Base-by-base conservation (phyloP, 192 early-diverging fungal species). In the Endogone sp. region DNA sequence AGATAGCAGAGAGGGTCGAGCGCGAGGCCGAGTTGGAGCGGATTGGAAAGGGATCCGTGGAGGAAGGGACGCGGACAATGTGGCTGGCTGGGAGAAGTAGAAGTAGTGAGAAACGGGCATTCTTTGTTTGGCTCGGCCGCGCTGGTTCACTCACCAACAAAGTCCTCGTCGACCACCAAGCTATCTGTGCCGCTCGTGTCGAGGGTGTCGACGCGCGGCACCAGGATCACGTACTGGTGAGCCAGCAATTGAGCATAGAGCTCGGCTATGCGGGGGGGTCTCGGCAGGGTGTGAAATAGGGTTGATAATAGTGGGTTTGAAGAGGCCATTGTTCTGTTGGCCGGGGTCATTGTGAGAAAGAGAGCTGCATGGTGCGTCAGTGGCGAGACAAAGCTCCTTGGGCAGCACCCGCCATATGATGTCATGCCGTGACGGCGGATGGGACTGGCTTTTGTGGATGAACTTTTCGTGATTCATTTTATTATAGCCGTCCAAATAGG, bases 71-170 rank as follows among this genome's bases (percentile, higher is more conserved):
- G 25, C 16, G 4, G n/a, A 44, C 23, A 28, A 29, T 62, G 29
- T 31, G 32, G 61, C 6, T 60, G 16, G 6, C 31, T 28, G 66
- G 60, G 2, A 57, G 32, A 22, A 29, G 70, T 4, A 37, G 62
- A 56, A 49, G 60, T 32, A n/a, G 30, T 30, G 30, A 31, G 22
- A 22, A 22, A 21, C 49, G 59, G 27, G 44, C 20, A 24, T 27
- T 29, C 54, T 8, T 32, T 23, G 4, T 56, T 49, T 62, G n/a
- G 37, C 54, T n/a, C n/a, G n/a, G n/a, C n/a, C n/a, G n/a, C n/a
- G n/a, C n/a, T n/a, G n/a, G n/a, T n/a, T 4, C 13, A 63, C 59
- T 32, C 44, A 65, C 70, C 63, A 26, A 71, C 31, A 25, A 65
- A 63, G 26, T 71, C 70, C 2, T 28, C 37, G 54, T 71, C 70